A percentile compares a stretch with the other conserved stretches of the same genome.
These are phyloP conservation scores for Aureobasidium sp. DNA, from an alignment of 2,329 filamentous ascomycete genomes.

Conservation along the genomic window DNA sequence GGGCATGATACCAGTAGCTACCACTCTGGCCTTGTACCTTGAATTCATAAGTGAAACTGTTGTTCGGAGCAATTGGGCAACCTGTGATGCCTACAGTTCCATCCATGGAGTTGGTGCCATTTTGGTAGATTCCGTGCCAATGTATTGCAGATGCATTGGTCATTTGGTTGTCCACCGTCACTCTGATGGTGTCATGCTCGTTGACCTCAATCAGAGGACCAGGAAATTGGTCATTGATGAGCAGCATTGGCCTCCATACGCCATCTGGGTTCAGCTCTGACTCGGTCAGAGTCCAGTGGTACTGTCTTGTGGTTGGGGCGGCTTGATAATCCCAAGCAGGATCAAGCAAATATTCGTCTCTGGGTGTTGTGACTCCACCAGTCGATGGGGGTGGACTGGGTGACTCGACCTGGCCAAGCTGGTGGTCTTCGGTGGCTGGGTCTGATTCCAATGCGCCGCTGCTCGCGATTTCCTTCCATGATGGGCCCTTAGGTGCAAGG, in stretches of 20 bases:
- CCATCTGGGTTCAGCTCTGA: constrained; percentile 55
- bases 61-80: constrained; percentile 53
- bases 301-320: constrained; percentile 47
- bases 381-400: not conserved
- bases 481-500: constrained; percentile 1
- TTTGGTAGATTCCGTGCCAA: constrained; percentile 65
- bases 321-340: constrained; percentile 50
- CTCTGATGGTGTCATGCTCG: constrained; percentile 60
- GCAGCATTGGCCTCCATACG: constrained; percentile 35
- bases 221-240: constrained; percentile 36
- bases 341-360: constrained; percentile 51
- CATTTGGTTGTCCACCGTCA: constrained; percentile 58
- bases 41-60: constrained; percentile 56
- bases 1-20: constrained; percentile 58
- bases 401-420: not conserved
- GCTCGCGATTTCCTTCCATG: not conserved
- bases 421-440: not conserved
- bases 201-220: constrained; percentile 36
- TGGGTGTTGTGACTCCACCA: not conserved
- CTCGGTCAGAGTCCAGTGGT: constrained; percentile 55
- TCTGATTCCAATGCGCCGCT: not conserved
- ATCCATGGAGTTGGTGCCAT: constrained; percentile 61
- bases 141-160: constrained; percentile 55
- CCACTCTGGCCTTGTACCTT: constrained; percentile 38
- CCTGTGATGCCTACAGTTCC: constrained; percentile 58